Base-by-base conservation (phyloP, 1,284 basidiomycete genomes). In the Boletus sp. region DNA sequence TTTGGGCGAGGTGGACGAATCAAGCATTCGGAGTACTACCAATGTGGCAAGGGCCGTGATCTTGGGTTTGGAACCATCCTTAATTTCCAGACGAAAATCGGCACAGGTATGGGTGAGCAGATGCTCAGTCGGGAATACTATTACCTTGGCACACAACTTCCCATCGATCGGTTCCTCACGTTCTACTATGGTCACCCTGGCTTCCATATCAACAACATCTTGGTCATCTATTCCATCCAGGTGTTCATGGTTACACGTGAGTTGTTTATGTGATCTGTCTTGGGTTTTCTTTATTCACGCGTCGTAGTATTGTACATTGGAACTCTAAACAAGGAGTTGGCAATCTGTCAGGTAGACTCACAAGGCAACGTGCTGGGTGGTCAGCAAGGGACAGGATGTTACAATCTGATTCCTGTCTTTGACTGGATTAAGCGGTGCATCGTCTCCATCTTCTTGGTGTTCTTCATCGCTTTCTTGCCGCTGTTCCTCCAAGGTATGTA, bases 171-270 rank as follows among this genome's bases (percentile, higher is more conserved):
- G 33, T 99, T 99, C 85, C 76, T 99, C 56, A 98, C 96, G 19
- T 99, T 99, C 80, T 99, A 99, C 75, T 99, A 98, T 62, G 96
- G 91, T 53, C 96, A 99, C 74, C 94, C 96, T 48, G 96, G 95
- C 65, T 99, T 99, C 88, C 94, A 99, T 72, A 87, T 99, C 77
- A 99, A 99, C 81, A 99, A 99, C 70, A 99, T 99, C 64, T 77
- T 99, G 64, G 93, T 97, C 70, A 96, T 98, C 61, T 86, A 92
- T 68, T 95, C 94, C 37, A 91, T 98, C 51, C 92, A 95, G 67
- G 78, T 94, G 51, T 95, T 97, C 77, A 94, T 97, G 90, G 72
- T 94, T 43, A 88, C 87, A 20, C 59, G 88, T 91, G 59, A 71
- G 88, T 80, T 4, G 26, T 50, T 39, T 19, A 13, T 39, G n/a